phyloP scores from a whole-genome alignment of 164 flowering plant species.

The Magnolia officinalis region DNA sequence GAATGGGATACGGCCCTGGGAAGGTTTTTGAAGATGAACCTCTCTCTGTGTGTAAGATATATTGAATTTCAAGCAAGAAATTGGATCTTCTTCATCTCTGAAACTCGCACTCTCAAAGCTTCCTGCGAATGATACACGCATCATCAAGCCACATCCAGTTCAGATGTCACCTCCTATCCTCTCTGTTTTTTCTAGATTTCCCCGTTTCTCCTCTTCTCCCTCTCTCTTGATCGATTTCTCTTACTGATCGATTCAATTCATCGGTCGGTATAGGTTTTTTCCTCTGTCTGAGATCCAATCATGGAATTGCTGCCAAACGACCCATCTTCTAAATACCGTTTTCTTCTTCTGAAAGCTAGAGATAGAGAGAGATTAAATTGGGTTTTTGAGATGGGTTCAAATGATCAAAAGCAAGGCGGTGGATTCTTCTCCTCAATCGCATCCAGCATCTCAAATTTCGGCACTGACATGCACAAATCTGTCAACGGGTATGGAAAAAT shows the following conservation, averaged over 20 bases:
- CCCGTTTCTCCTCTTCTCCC: neutral
- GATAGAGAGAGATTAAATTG: neutral
- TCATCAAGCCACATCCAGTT: no score
- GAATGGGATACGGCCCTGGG: no score
- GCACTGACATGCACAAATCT: conserved; percentile 45
- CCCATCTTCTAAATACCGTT: neutral
- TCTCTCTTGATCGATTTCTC: neutral
- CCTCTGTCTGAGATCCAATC: neutral
- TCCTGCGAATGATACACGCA: no score
- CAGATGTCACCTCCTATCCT: neutral
- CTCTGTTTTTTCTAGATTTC: neutral
- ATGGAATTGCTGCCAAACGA: neutral
- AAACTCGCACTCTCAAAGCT: no score
- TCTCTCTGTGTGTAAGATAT: no score
- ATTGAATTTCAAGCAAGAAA: no score
- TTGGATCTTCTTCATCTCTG: no score
- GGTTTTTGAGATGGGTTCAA: conserved; percentile 36
- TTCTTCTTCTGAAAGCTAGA: neutral
- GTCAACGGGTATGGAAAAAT: conserved; percentile 37
- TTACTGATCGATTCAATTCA: neutral
- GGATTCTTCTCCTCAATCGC: conserved; percentile 49
- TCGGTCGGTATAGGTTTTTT: neutral
- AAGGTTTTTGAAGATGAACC: no score
- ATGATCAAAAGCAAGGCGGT: conserved; percentile 41
- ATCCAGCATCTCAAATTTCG: conserved; percentile 34